Percentiles rank a stretch among this genome's conserved stretches.
Evolutionary conservation across 495 filamentous ascomycete genomes (phyloP).

Genomic region (Penicillium macrosclerotiorum): DNA sequence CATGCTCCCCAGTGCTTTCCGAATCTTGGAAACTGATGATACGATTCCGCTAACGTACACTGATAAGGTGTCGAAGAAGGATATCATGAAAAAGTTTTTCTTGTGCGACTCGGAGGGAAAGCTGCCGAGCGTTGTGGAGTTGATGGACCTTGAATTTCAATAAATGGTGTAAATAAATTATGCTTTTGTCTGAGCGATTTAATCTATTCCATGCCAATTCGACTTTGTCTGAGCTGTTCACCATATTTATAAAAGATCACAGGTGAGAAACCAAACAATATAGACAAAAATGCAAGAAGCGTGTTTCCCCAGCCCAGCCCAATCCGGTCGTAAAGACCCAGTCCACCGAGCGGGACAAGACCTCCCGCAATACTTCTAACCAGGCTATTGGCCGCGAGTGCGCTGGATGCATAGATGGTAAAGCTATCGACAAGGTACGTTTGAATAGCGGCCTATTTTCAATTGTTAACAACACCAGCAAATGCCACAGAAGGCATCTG

Average conservation of each 20-base stretch:
- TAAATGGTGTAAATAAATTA: no score
- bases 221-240: background rate
- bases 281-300: constrained; percentile 26
- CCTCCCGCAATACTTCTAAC: constrained; percentile 37
- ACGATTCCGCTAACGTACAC: no score
- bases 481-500: constrained; percentile 57
- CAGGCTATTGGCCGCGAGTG: constrained; percentile 31
- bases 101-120: no score
- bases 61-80: no score
- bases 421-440: constrained; percentile 64
- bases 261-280: background rate
- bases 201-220: no score
- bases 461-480: no score
- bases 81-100: no score
- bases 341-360: constrained; percentile 35
- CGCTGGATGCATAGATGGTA: constrained; percentile 54
- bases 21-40: no score
- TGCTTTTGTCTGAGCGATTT: no score
- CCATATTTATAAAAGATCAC: background rate
- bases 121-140: no score
- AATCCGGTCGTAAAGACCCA: constrained; percentile 33
- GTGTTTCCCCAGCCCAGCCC: constrained; percentile 41
- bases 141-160: no score
- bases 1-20: no score
- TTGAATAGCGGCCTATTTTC: constrained; percentile 52